These are phyloP conservation scores for Wickerhamomyces rabaulensis DNA, from an alignment of 805 yeast genomes.

Conservation along the genomic window DNA sequence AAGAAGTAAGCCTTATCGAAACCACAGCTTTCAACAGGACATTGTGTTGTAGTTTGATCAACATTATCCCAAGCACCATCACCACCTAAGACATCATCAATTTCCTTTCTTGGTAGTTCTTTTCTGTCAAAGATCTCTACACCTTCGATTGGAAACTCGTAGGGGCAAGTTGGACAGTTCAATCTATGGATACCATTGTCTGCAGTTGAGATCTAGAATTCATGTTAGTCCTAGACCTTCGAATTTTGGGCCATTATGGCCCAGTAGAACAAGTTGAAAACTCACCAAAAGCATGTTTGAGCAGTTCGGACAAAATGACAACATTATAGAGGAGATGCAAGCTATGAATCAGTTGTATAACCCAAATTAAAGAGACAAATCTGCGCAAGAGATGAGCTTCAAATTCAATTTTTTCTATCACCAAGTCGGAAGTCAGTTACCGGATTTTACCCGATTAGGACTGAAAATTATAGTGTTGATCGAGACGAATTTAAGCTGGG, in stretches of 20 bases:
- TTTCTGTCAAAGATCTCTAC: slow-evolving; percentile 83
- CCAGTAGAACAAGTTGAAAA: background rate
- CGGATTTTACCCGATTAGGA: background rate
- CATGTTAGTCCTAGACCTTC: background rate
- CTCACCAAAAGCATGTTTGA: slow-evolving; percentile 79
- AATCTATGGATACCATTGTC: slow-evolving; percentile 59
- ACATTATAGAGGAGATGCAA: slow-evolving; percentile 40
- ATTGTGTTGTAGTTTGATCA: slow-evolving; percentile 89
- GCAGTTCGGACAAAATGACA: slow-evolving; percentile 93
- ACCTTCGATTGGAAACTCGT: slow-evolving; percentile 84
- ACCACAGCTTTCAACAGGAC: slow-evolving; percentile 85
- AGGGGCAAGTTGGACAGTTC: slow-evolving; percentile 92
- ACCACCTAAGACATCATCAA: slow-evolving; percentile 95
- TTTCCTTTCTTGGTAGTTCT: slow-evolving; percentile 76
- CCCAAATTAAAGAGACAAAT: background rate
- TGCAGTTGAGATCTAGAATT: slow-evolving; percentile 45
- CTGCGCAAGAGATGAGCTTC: background rate
- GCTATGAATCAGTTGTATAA: background rate
- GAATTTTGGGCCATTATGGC: background rate
- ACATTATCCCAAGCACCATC: slow-evolving; percentile 99
- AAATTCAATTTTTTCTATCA: no score
- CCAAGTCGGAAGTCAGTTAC: background rate
- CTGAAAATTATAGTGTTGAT: background rate
- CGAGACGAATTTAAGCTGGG: no score
- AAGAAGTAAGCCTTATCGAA: slow-evolving; percentile 91